These are phyloP conservation scores for Pezicula carpinea DNA, from an alignment of 2,329 filamentous ascomycete genomes.

Conservation along the genomic window DNA sequence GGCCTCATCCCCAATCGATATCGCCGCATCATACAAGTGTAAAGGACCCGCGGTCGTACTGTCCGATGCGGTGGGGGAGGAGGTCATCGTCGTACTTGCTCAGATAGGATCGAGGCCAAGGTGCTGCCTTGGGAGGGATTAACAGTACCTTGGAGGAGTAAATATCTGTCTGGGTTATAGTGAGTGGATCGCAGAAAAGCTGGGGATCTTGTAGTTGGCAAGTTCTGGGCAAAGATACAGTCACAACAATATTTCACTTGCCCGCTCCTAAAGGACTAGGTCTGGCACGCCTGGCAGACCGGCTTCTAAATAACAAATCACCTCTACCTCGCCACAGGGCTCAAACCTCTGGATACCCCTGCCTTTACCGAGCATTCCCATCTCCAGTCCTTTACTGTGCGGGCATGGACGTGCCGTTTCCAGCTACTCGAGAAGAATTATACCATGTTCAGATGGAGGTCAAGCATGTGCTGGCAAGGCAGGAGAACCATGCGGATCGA, in stretches of 20 bases:
- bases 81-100: conserved; percentile 14
- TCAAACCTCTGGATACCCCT: too few relatives aligned
- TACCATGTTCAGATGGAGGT: conserved; percentile 67
- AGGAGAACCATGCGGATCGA: conserved; percentile 58
- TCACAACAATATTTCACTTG: too few relatives aligned
- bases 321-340: background rate
- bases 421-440: conserved; percentile 57
- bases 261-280: too few relatives aligned
- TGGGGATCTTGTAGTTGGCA: too few relatives aligned
- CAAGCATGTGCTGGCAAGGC: conserved; percentile 61
- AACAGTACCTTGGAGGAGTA: background rate
- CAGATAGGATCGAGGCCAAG: conserved; percentile 1
- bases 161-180: background rate
- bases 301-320: background rate
- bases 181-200: background rate
- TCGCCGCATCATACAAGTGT: conserved; percentile 18
- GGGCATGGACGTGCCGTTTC: conserved; percentile 62
- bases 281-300: too few relatives aligned
- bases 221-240: too few relatives aligned
- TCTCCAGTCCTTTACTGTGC: background rate
- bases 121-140: background rate
- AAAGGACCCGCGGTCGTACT: conserved; percentile 21
- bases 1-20: conserved; percentile 24
- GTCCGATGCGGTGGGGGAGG: conserved; percentile 26
- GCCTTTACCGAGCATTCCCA: background rate